phyloP scores from a whole-genome alignment of 257 asterid genomes.

The Leptodermis oblonga region DNA sequence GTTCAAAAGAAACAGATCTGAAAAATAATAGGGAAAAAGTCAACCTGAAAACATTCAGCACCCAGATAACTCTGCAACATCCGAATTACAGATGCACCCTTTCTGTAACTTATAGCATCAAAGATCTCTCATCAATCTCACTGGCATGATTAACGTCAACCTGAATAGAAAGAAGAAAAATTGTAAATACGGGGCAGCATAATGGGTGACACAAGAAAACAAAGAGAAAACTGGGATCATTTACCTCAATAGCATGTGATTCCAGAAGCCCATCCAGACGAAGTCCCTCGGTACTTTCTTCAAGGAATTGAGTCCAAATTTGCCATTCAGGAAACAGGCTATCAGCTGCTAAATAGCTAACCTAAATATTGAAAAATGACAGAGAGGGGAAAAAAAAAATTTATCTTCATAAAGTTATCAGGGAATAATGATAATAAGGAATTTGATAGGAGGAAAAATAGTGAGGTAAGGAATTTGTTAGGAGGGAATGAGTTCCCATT shows the following conservation, averaged over 20 bases:
- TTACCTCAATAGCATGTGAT: conserved; percentile 93
- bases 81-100: conserved; percentile 94
- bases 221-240: conserved; percentile 1
- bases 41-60: conserved; percentile 80
- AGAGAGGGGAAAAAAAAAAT: conserved; percentile 8
- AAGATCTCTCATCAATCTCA: conserved; percentile 95
- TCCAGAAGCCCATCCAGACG: conserved; percentile 90
- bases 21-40: too few relatives aligned
- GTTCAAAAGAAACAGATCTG: too few relatives aligned
- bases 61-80: conserved; percentile 98
- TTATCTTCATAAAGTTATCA: conserved; percentile 7
- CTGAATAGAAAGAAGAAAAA: conserved; percentile 35
- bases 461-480: too few relatives aligned
- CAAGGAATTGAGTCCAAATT: conserved; percentile 92
- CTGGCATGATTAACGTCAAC: conserved; percentile 83
- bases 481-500: too few relatives aligned
- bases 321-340: conserved; percentile 91
- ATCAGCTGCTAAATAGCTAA: conserved; percentile 86
- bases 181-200: not conserved
- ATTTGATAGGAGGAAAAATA: too few relatives aligned
- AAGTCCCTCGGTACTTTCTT: conserved; percentile 83
- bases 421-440: too few relatives aligned
- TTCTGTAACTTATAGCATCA: conserved; percentile 90
- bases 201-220: conserved; percentile 2
- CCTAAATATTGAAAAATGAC: conserved; percentile 42